phyloP scores from a whole-genome alignment of 2,329 filamentous ascomycete species.

The Penicillium sp. region DNA sequence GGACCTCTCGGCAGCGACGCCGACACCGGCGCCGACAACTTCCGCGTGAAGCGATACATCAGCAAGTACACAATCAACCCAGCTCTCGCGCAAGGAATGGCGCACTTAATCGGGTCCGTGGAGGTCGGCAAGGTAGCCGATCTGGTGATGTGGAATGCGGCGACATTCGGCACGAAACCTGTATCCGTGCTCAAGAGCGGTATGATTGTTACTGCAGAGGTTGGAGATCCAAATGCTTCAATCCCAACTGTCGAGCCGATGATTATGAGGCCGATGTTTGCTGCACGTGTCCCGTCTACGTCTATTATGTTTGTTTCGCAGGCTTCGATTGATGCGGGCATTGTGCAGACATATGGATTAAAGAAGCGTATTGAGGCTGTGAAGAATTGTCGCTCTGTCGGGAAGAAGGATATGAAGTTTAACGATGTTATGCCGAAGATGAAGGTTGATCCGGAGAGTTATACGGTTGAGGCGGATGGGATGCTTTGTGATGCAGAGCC shows the following conservation, averaged over 20 bases:
- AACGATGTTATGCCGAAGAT: slow-evolving; percentile 82
- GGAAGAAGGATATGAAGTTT: slow-evolving; percentile 87
- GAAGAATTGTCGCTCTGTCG: slow-evolving; percentile 67
- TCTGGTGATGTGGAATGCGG: slow-evolving; percentile 80
- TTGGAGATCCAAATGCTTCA: slow-evolving; percentile 80
- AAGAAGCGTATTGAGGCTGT: slow-evolving; percentile 79
- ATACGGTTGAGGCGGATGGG: slow-evolving; percentile 82
- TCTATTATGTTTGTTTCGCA: slow-evolving; percentile 82
- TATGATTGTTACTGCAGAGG: slow-evolving; percentile 76
- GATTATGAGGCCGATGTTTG: slow-evolving; percentile 83
- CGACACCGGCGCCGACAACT: slow-evolving; percentile 79
- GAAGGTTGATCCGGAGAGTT: slow-evolving; percentile 88
- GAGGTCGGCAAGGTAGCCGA: slow-evolving; percentile 90
- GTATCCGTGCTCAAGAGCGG: slow-evolving; percentile 80
- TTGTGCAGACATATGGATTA: slow-evolving; percentile 69
- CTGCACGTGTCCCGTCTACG: slow-evolving; percentile 63
- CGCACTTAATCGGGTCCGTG: slow-evolving; percentile 78
- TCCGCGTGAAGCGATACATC: slow-evolving; percentile 86
- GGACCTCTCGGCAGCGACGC: slow-evolving; percentile 74
- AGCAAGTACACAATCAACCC: slow-evolving; percentile 97
- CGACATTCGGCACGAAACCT: slow-evolving; percentile 85
- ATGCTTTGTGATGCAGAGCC: slow-evolving; percentile 71
- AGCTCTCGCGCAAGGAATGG: slow-evolving; percentile 85
- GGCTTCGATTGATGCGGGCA: slow-evolving; percentile 65
- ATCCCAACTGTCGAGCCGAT: slow-evolving; percentile 87